Percentiles rank a stretch among this genome's conserved stretches.
Conservation (phyloP, 2,329 filamentous ascomycete species). For the Apiospora kogelbergensis region DNA sequence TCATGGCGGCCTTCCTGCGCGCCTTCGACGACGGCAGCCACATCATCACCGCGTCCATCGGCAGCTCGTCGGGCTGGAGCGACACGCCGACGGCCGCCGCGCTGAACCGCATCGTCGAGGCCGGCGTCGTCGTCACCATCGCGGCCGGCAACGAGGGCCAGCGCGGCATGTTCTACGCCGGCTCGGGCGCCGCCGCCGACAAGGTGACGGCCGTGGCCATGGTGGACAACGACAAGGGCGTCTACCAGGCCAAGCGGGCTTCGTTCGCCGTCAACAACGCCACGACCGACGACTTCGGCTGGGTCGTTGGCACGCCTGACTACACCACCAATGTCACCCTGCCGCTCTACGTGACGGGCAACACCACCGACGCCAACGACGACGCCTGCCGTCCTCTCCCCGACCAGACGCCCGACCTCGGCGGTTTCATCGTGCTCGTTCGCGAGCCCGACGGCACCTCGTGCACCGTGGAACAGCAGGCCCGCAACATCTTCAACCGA, state of each 20-base stretch:
- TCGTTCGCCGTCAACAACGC: no score
- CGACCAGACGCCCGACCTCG: slow-evolving; percentile 55
- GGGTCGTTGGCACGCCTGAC: slow-evolving; percentile 39
- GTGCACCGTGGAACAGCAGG: slow-evolving; percentile 57
- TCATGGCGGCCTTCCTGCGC: slow-evolving; percentile 59
- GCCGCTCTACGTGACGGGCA: slow-evolving; percentile 42
- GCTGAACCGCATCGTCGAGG: slow-evolving; percentile 51
- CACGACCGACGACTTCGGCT: slow-evolving; percentile 38
- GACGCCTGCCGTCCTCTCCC: slow-evolving; percentile 52
- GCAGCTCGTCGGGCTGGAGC: slow-evolving; percentile 51
- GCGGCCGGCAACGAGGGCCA: slow-evolving; percentile 53
- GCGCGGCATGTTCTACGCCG: slow-evolving; percentile 48
- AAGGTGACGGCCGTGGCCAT: slow-evolving; percentile 50
- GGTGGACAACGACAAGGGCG: slow-evolving; percentile 44
- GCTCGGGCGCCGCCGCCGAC: slow-evolving; percentile 47
- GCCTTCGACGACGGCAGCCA: slow-evolving; percentile 61
- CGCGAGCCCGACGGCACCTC: slow-evolving; percentile 46
- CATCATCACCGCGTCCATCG: slow-evolving; percentile 57
- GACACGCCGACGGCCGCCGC: slow-evolving; percentile 51
- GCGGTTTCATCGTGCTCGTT: slow-evolving; percentile 57
- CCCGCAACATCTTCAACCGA: slow-evolving; percentile 48
- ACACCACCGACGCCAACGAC: slow-evolving; percentile 34
- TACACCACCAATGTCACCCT: slow-evolving; percentile 45
- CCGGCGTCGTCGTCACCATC: slow-evolving; percentile 52
- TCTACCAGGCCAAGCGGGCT: slow-evolving; percentile 39